A percentile compares a stretch with the other conserved stretches of the same genome.
phyloP scores from a whole-genome alignment of 805 yeast genomes.

The Hanseniaspora nectarophila region DNA sequence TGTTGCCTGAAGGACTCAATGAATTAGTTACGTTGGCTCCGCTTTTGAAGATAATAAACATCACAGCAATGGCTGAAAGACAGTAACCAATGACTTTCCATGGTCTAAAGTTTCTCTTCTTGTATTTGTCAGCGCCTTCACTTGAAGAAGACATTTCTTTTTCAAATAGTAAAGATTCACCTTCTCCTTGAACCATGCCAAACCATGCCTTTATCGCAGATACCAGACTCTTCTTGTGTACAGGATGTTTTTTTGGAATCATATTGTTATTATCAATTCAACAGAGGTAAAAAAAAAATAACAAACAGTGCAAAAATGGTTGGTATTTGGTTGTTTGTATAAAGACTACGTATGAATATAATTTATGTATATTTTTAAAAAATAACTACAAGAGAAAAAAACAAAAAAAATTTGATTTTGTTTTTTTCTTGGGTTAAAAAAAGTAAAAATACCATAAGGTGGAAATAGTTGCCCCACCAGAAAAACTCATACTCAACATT shows the following conservation, averaged over 20 bases:
- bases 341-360: too few species aligned
- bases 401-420: too few species aligned
- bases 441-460: too few species aligned
- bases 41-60: background rate
- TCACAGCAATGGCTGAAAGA: background rate
- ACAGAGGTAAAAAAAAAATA: too few species aligned
- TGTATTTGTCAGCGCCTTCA: background rate
- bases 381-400: too few species aligned
- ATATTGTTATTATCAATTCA: background rate
- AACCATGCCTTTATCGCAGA: background rate
- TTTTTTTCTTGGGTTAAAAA: too few species aligned
- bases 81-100: conserved; percentile 3
- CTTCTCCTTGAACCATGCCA: conserved; percentile 4
- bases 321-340: too few species aligned
- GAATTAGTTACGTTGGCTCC: background rate
- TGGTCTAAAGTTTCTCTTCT: background rate
- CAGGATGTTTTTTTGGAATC: conserved; percentile 2
- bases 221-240: background rate
- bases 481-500: too few species aligned
- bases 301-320: too few species aligned
- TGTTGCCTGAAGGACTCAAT: background rate
- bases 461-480: too few species aligned
- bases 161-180: conserved; percentile 4
- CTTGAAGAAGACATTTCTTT: conserved; percentile 11
- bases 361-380: too few species aligned